These are phyloP conservation scores for Turritis glabra DNA, from an alignment of 345 rosid species.

Conservation along the genomic window DNA sequence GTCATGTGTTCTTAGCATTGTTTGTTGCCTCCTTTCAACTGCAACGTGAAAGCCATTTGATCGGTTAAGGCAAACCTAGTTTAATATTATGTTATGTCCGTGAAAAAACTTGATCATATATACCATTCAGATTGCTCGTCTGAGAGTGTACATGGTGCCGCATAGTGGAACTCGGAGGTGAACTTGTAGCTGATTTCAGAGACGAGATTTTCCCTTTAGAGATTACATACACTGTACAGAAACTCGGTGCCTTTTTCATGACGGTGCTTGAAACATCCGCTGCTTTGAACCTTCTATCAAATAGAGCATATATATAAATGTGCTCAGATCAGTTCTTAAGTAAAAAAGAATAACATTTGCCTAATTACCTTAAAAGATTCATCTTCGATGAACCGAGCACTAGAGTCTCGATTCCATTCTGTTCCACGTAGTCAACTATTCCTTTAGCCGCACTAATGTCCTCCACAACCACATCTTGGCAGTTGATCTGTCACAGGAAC, in stretches of 20 bases:
- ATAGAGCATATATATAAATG: constrained; percentile 7
- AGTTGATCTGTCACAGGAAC: constrained; percentile 52
- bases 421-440: constrained; percentile 48
- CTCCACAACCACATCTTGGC: constrained; percentile 61
- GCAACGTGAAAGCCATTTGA: background rate
- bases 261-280: constrained; percentile 60
- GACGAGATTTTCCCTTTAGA: constrained; percentile 66
- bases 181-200: constrained; percentile 50
- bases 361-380: constrained; percentile 59
- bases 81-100: background rate
- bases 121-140: constrained; percentile 19
- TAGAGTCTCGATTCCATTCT: constrained; percentile 42
- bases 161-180: constrained; percentile 37
- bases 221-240: constrained; percentile 73
- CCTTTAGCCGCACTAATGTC: constrained; percentile 56
- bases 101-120: background rate
- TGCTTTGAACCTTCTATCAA: constrained; percentile 59
- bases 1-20: constrained; percentile 28
- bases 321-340: background rate
- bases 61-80: background rate
- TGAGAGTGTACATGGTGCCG: constrained; percentile 20
- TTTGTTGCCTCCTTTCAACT: constrained; percentile 33
- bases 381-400: constrained; percentile 62
- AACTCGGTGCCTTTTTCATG: constrained; percentile 62
- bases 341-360: constrained; percentile 13